Evolutionary conservation across 352 stramenopile genomes (phyloP).

Genomic region (Discostella stelligera): DNA sequence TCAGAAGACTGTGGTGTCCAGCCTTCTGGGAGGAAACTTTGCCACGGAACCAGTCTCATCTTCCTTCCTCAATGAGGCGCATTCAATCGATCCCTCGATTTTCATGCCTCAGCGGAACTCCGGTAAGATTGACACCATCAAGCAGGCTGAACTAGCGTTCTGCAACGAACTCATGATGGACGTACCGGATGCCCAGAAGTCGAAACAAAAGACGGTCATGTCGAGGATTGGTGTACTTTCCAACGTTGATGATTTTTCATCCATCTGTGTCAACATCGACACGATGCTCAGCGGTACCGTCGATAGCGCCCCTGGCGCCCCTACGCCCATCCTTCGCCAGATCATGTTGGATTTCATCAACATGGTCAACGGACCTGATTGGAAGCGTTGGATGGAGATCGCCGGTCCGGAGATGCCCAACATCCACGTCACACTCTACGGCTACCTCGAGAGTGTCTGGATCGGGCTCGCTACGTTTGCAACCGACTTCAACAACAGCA

Average conservation of each 20-base stretch:
- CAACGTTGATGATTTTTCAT: neutral
- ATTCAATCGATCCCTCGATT: neutral
- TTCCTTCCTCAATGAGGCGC: neutral
- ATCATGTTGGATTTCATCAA: neutral
- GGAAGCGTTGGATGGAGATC: neutral
- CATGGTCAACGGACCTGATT: neutral
- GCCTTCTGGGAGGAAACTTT: neutral
- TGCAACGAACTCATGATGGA: neutral
- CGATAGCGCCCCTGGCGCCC: neutral
- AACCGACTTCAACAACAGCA: conserved; percentile 6
- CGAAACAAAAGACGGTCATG: neutral
- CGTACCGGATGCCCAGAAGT: neutral
- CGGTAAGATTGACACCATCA: neutral
- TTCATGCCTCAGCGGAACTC: conserved; percentile 2
- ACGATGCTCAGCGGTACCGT: neutral
- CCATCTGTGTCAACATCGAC: neutral
- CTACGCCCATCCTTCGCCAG: neutral
- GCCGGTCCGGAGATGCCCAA: neutral
- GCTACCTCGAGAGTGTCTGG: neutral
- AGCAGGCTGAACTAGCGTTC: neutral
- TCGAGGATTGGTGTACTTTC: neutral
- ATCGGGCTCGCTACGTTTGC: neutral
- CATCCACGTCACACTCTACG: neutral
- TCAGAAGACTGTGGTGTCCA: neutral
- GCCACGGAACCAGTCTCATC: neutral